Base-by-base conservation (phyloP, 805 yeast genomes). In the Candida manassasensis region DNA sequence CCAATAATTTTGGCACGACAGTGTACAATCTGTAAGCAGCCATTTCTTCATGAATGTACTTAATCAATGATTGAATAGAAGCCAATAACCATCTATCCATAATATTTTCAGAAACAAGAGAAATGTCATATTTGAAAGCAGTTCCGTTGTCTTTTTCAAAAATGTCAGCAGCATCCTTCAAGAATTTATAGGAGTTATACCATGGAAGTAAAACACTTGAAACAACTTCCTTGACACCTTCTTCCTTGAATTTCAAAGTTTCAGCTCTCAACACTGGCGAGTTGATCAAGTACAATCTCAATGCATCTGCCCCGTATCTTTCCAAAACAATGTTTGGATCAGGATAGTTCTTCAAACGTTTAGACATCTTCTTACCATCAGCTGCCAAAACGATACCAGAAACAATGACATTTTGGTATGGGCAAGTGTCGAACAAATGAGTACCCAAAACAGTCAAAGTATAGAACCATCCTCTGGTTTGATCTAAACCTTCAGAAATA, bases 381-480 rank as follows among this genome's bases (percentile, higher is more conserved):
- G 93, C 81, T 30, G 99, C 99, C 49, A 93, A 75, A 29, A 93
- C 96, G 57, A 93, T 85, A 73, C 99, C 99, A 28, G 88, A 73
- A 35, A 93, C 98, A 60, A 93, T 86, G 45, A 89, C 96, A 61
- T 93, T 93, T 64, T 90, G 71, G 73, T 84, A 93, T 33, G 99
- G 97, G 44, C 95, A 94, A 40, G 81, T 76, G 53, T 84, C 81
- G 69, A 93, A 93, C 52, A 93, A 69, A 52, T 90, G 97, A 39
- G 96, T 86, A 61, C 97, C 98, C 53, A 93, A 74, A 16, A 93
- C 96, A 30, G 95, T 82, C 61, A 93, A 74, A 35, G 98, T 93
- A 66, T 93, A 93, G 69, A 93, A 93, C 99, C 99, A 93, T 59
- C 99, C 99, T 78, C 99, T 86, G 40, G 99, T 93, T 72, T 93